Percentiles rank a stretch among this genome's conserved stretches.
Conservation (phyloP, 2,329 filamentous ascomycete genomes). For the Paecilomyces formosus region DNA sequence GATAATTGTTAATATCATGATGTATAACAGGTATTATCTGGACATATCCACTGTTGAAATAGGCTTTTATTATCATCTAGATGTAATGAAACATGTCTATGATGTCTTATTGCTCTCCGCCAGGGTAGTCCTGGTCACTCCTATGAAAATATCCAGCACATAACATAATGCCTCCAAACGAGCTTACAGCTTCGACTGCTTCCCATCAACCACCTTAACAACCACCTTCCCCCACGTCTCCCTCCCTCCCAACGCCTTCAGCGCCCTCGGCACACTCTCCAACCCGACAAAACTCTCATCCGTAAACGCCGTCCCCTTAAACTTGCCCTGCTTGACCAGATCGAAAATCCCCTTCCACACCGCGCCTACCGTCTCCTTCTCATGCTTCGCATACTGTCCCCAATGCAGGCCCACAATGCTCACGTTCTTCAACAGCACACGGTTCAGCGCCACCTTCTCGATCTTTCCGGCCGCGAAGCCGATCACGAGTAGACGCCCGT, state of each 20-base stretch:
- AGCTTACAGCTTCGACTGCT: constrained; percentile 43
- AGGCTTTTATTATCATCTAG: no score
- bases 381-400: constrained; percentile 72
- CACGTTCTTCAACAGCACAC: constrained; percentile 90
- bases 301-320: constrained; percentile 72
- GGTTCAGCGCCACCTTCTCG: constrained; percentile 88
- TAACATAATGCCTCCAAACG: neutral
- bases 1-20: neutral
- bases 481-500: constrained; percentile 77
- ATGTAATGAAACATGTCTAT: no score
- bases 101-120: no score
- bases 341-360: constrained; percentile 81
- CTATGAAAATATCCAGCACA: neutral
- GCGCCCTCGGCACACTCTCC: constrained; percentile 67
- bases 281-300: constrained; percentile 78
- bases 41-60: no score
- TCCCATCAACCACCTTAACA: constrained; percentile 70
- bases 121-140: neutral
- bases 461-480: constrained; percentile 83
- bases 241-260: constrained; percentile 68
- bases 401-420: constrained; percentile 84
- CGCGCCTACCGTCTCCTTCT: constrained; percentile 59
- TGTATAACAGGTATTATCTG: neutral
- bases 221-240: constrained; percentile 97
- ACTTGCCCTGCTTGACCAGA: constrained; percentile 69